Conservation (phyloP, 768 basidiomycete species). For the Megacollybia marginata region DNA sequence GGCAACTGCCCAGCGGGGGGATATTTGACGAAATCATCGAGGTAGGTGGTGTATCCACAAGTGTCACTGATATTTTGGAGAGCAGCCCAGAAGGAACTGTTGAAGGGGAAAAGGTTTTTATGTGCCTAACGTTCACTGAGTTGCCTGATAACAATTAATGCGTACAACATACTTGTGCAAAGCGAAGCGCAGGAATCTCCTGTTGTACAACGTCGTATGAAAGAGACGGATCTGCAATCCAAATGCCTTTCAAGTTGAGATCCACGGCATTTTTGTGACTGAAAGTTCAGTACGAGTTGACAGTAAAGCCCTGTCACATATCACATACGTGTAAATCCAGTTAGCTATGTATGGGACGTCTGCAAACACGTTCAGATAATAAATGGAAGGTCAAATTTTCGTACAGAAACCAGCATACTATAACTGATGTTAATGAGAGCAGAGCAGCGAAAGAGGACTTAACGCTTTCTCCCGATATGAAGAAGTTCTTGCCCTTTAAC, state of each 20-base stretch:
- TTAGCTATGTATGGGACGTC: slow-evolving; percentile 56
- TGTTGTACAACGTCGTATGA: slow-evolving; percentile 47
- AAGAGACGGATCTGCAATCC: slow-evolving; percentile 47
- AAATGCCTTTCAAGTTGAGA: slow-evolving; percentile 49
- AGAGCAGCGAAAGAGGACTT: slow-evolving; percentile 16
- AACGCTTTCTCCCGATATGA: slow-evolving; percentile 69
- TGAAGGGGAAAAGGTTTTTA: slow-evolving; percentile 53
- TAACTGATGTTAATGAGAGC: neutral
- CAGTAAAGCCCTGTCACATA: too few relatives aligned
- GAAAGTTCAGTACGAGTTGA: too few relatives aligned
- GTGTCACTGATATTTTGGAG: slow-evolving; percentile 43
- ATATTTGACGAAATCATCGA: slow-evolving; percentile 54
- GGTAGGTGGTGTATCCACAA: slow-evolving; percentile 58
- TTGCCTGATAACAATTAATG: neutral
- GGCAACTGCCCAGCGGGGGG: slow-evolving; percentile 59
- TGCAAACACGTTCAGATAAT: slow-evolving; percentile 4
- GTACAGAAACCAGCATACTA: slow-evolving; percentile 72
- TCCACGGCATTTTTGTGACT: slow-evolving; percentile 44
- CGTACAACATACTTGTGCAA: slow-evolving; percentile 29
- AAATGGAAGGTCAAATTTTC: slow-evolving; percentile 12
- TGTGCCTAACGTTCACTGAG: slow-evolving; percentile 31
- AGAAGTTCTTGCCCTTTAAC: slow-evolving; percentile 65
- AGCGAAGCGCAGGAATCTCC: slow-evolving; percentile 61
- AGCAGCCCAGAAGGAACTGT: slow-evolving; percentile 41
- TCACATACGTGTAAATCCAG: slow-evolving; percentile 44